Base-by-base conservation (phyloP, 2,329 filamentous ascomycete species). In the Colletotrichum tropicale region DNA sequence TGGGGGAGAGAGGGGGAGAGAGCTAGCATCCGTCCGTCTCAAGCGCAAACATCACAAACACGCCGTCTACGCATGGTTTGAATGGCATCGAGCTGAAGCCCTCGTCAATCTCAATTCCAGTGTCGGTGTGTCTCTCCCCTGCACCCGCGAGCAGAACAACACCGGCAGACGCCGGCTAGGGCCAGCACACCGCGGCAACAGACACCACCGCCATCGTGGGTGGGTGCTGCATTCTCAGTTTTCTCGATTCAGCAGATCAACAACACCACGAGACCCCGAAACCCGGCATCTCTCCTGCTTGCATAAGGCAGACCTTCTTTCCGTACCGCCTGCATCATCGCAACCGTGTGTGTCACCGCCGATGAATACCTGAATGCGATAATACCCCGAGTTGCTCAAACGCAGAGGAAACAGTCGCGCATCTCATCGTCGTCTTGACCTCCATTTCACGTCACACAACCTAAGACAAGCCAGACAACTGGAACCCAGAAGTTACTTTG, bases 21-120 rank as follows among this genome's bases (percentile, higher is more conserved):
- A 48, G n/a, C 58, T 56, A 68, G 68, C 61, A 67, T 71, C 61
- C 55, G 68, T 55, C 52, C 62, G 72, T 75, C 68, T 74, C 66
- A 70, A 66, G 72, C 69, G 69, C 62, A 64, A 71, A 66, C 72
- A 61, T 61, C 61, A 36, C 61, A 38, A 70, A 52, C 67, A 48
- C 71, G 16, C 67, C 65, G 38, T 67, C 65, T 38, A 26, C 34
- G 32, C 32, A 30, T 55, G 38, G 32, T 13, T 38, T 62, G 62
- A 18, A 26, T 6, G 21, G 52, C 36, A 30, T 32, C 43, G 56
- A 73, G 13, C 34, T 32, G 28, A 36, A 34, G 28, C 30, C 28
- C 43, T 69, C 70, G 70, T 61, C 64, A 55, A 69, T 56, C 26
- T 64, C 65, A 48, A 74, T 70, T 70, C 66, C 66, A 70, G 32